Percentiles rank a stretch among this genome's conserved stretches.
These are phyloP conservation scores for Aspergillus taichungensis DNA, from an alignment of 495 filamentous ascomycete species.

Conservation along the genomic window DNA sequence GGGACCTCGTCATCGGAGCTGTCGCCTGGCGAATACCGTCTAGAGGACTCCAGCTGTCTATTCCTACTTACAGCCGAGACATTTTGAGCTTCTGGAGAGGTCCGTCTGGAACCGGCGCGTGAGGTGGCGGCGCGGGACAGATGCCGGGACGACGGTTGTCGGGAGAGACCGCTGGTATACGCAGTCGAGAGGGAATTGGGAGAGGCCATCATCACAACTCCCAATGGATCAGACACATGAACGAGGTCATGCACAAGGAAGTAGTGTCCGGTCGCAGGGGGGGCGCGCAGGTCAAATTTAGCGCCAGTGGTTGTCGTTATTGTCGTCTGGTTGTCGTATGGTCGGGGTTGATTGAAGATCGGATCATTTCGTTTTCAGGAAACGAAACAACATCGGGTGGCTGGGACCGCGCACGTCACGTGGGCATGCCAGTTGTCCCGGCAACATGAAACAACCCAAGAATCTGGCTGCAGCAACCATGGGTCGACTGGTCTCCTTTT, in stretches of 20 bases:
- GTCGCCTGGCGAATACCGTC: slow-evolving; percentile 44
- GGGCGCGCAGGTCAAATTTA: neutral
- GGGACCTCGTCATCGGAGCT: slow-evolving; percentile 69
- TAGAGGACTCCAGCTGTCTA: slow-evolving; percentile 13
- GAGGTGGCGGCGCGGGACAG: slow-evolving; percentile 35
- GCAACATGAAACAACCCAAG: neutral
- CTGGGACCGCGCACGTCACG: slow-evolving; percentile 12
- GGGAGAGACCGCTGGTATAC: slow-evolving; percentile 27
- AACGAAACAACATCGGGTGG: slow-evolving; percentile 13
- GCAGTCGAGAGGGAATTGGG: slow-evolving; percentile 30
- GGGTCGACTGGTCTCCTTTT: no score
- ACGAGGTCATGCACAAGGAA: slow-evolving; percentile 5
- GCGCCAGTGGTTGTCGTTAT: slow-evolving; percentile 1
- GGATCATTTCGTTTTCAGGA: slow-evolving; percentile 1
- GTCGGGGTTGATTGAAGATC: slow-evolving; percentile 2
- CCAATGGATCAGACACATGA: slow-evolving; percentile 8
- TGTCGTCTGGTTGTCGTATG: slow-evolving; percentile 9
- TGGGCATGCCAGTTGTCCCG: slow-evolving; percentile 13
- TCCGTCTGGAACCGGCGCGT: slow-evolving; percentile 34
- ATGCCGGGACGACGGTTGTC: slow-evolving; percentile 26
- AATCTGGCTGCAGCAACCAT: no score
- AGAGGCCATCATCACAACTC: slow-evolving; percentile 27
- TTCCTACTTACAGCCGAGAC: slow-evolving; percentile 9
- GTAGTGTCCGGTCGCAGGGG: neutral
- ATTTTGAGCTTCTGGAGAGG: slow-evolving; percentile 26